Evolutionary conservation across 1,284 basidiomycete species (phyloP).

Genomic region (Marasmius sp.): DNA sequence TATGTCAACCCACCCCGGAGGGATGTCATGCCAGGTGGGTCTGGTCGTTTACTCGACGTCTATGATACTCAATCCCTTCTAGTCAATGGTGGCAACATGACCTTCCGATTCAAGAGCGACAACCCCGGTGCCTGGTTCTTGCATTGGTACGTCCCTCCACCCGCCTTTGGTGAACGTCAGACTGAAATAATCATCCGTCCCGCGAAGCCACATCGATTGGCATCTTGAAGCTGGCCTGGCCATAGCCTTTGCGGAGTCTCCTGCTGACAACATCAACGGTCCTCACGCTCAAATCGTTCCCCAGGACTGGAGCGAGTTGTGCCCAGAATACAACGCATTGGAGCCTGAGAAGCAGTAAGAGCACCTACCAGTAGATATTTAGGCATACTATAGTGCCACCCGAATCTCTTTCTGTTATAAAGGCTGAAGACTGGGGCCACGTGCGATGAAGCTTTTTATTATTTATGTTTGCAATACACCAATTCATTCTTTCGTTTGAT

Average conservation of each 20-base stretch:
- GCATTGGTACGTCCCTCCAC: slow-evolving; percentile 27
- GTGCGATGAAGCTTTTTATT: no score
- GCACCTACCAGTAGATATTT: background rate
- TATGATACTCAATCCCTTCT: background rate
- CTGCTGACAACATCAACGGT: slow-evolving; percentile 26
- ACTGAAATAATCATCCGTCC: no score
- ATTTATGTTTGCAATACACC: no score
- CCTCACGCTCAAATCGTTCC: slow-evolving; percentile 28
- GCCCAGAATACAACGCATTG: slow-evolving; percentile 30
- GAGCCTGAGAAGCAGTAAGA: slow-evolving; percentile 29
- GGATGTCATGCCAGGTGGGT: slow-evolving; percentile 28
- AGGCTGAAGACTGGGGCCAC: no score
- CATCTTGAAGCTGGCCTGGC: slow-evolving; percentile 38
- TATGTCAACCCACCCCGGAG: slow-evolving; percentile 33
- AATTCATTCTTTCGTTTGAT: no score
- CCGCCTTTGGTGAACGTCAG: background rate
- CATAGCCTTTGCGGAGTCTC: slow-evolving; percentile 34
- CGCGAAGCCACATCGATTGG: slow-evolving; percentile 35
- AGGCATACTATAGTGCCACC: background rate
- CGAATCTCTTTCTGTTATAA: no score
- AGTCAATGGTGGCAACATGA: slow-evolving; percentile 31
- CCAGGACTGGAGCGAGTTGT: slow-evolving; percentile 31
- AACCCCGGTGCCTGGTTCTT: slow-evolving; percentile 42
- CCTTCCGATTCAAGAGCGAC: slow-evolving; percentile 31
- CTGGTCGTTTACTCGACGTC: background rate